phyloP scores from a whole-genome alignment of 495 filamentous ascomycete species.

The Neurospora sp. region DNA sequence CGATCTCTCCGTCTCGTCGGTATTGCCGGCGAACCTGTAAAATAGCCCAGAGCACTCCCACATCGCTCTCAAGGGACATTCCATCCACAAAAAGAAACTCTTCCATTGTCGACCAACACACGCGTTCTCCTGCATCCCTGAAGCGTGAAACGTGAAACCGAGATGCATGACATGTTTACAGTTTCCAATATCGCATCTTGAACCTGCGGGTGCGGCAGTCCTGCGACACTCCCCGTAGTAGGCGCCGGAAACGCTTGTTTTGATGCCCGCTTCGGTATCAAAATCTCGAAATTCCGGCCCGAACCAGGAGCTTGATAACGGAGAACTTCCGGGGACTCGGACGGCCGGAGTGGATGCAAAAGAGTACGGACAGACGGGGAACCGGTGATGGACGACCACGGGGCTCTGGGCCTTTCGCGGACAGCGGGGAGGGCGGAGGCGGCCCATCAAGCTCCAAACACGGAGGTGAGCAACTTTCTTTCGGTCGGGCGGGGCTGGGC shows the following conservation, averaged over 20 bases:
- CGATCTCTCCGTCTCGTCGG: slow-evolving; percentile 22
- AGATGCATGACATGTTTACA: background rate
- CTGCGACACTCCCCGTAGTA: background rate
- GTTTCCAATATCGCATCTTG: background rate
- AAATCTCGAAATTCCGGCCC: background rate
- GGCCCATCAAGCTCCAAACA: background rate
- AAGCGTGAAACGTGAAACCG: background rate
- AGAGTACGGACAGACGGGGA: background rate
- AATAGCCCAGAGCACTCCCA: slow-evolving; percentile 23
- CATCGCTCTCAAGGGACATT: slow-evolving; percentile 10
- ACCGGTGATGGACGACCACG: background rate
- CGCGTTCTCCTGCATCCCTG: background rate
- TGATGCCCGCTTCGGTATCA: background rate
- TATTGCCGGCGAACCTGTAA: slow-evolving; percentile 21
- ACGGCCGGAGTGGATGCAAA: background rate
- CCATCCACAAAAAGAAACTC: slow-evolving; percentile 18
- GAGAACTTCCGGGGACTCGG: background rate
- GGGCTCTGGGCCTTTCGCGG: background rate
- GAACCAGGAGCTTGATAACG: background rate
- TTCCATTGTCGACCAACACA: slow-evolving; percentile 11
- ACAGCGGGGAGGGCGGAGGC: background rate
- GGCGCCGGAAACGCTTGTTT: background rate
- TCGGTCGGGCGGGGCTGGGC: background rate
- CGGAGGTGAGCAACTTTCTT: background rate
- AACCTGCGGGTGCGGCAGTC: background rate